Conservation (phyloP, 1,284 basidiomycete species). For the Takashimella tepidaria region DNA sequence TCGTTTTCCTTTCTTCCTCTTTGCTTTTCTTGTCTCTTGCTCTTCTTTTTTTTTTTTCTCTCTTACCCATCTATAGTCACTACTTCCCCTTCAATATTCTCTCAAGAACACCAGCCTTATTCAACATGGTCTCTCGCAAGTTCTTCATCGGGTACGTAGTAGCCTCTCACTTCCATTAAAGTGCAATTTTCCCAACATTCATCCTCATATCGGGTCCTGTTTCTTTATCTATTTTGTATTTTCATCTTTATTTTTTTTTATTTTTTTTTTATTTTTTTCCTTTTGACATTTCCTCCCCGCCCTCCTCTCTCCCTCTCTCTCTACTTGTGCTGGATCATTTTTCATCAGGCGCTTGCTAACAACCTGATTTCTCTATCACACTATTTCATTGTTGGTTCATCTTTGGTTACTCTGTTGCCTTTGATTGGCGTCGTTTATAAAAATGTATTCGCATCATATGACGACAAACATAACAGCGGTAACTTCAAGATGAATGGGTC, state of each 20-base stretch:
- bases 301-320: background rate
- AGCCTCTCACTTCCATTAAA: too few relatives aligned
- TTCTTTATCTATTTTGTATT: too few relatives aligned
- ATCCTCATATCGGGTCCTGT: too few relatives aligned
- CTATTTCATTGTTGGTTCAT: too few relatives aligned
- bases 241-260: background rate
- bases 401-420: too few relatives aligned
- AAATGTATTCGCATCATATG: background rate
- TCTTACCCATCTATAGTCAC: conserved; percentile 1
- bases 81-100: background rate
- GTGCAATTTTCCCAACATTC: too few relatives aligned
- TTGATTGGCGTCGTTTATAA: background rate
- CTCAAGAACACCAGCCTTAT: conserved; percentile 5
- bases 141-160: conserved; percentile 46
- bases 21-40: background rate
- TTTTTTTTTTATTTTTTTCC: background rate
- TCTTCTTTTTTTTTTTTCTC: background rate
- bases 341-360: too few relatives aligned
- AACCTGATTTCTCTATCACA: too few relatives aligned
- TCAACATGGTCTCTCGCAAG: conserved; percentile 37
- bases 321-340: too few relatives aligned
- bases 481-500: conserved; percentile 95
- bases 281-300: background rate
- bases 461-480: conserved; percentile 61
- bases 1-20: background rate